Evolutionary conservation across 139 green algal species (phyloP), one percentile per base, ranked within the genome.

Genomic region (Chlorella sorokiniana): DNA sequence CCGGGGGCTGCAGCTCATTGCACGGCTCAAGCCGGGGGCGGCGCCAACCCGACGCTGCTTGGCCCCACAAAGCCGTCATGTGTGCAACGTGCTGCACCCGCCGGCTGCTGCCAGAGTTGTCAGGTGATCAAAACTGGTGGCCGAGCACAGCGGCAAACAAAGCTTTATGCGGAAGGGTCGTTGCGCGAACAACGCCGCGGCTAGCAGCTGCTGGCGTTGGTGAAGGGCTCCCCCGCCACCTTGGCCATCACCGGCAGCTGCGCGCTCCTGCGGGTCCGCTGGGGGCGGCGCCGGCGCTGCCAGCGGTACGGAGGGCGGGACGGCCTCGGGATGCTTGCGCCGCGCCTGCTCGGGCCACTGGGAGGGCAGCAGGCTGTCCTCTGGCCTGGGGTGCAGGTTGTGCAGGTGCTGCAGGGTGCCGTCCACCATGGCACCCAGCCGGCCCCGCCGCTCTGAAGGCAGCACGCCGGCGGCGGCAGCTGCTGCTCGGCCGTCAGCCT

Each of bases 291-390:
- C 56, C 10, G 56, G 48, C 16, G 14, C 11, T 65, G 56, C 22
- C n/a, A 29, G 18, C 22, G 23, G 18, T 31, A n/a, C 16, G n/a
- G n/a, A n/a, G n/a, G n/a, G n/a, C n/a, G n/a, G n/a, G n/a, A n/a
- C n/a, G n/a, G n/a, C n/a, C n/a, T n/a, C n/a, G n/a, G n/a, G n/a
- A n/a, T n/a, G n/a, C n/a, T n/a, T 65, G 56, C 56, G 48, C 14
- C n/a, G 56, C 56, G 6, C 6, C 56, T n/a, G 56, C 56, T n/a
- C 6, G 18, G 16, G 56, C 56, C 33, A 14, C 37, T 72, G 65
- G 35, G 65, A 72, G n/a, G 65, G 65, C 65, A 72, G 65, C 65
- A 72, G 35, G 1, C 51, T 37, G 22, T 72, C 65, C 22, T 72
- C 65, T n/a, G 38, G 18, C 3, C 33, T 22, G 20, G 48, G 65